A percentile compares a stretch with the other conserved stretches of the same genome.
Conservation (phyloP, 139 green algal genomes). For the Coelastrella sp. region DNA sequence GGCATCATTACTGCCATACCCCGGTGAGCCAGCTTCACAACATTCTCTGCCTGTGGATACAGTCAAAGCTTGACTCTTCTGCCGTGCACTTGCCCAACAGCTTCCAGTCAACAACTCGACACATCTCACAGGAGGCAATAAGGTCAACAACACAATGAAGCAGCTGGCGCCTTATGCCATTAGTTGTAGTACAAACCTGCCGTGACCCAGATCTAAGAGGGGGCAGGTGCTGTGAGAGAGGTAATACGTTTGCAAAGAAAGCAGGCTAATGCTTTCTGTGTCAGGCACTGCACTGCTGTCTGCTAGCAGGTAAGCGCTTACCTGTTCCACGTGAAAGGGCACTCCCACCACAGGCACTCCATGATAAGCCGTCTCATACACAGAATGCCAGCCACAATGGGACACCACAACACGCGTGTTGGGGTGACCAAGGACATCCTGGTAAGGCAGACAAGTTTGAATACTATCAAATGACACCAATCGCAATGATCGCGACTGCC, state of each 20-base stretch:
- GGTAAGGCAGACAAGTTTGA: neutral
- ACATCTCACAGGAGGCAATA: neutral
- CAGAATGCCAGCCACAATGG: slow-evolving; percentile 1
- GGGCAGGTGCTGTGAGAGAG: neutral
- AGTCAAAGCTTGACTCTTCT: no score
- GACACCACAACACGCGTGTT: slow-evolving; percentile 9
- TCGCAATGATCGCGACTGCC: neutral
- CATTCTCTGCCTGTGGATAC: neutral
- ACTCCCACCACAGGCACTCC: slow-evolving; percentile 20
- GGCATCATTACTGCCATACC: slow-evolving; percentile 17
- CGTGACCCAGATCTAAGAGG: no score
- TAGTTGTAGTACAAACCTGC: neutral
- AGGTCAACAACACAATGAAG: neutral
- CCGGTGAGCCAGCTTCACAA: neutral
- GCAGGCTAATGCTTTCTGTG: neutral
- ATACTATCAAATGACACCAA: neutral
- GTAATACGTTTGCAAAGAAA: neutral
- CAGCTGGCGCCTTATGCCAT: neutral
- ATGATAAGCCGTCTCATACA: slow-evolving; percentile 14
- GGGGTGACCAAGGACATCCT: slow-evolving; percentile 26
- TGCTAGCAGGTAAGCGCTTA: no score
- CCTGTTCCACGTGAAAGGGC: slow-evolving; percentile 25
- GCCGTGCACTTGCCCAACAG: no score
- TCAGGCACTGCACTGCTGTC: no score
- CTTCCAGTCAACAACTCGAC: neutral